Evolutionary conservation across 148 eudicot species (phyloP).

Genomic region (Oxyria digyna): DNA sequence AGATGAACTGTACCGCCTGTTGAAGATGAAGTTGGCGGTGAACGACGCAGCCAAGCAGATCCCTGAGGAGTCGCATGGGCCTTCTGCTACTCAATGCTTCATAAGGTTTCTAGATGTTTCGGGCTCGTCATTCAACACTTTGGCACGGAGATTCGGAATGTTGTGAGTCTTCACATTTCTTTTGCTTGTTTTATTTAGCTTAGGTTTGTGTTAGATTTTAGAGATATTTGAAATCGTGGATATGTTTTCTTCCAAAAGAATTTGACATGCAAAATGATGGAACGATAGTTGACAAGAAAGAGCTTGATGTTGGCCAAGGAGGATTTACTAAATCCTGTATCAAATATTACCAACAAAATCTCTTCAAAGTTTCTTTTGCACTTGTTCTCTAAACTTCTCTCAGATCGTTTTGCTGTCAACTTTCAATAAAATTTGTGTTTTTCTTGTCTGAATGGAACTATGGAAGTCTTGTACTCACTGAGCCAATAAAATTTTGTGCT

Average conservation of each 20-base stretch:
- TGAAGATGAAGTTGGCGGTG: constrained; percentile 71
- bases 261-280: background rate
- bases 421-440: too few relatives aligned
- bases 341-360: too few relatives aligned
- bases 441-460: background rate
- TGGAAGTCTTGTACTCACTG: background rate
- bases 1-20: constrained; percentile 63
- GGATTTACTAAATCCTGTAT: too few relatives aligned
- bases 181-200: background rate
- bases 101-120: constrained; percentile 85
- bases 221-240: background rate
- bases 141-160: constrained; percentile 68
- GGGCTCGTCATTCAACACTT: constrained; percentile 89
- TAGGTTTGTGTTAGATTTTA: background rate
- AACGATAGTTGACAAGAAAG: background rate
- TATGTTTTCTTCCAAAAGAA: background rate
- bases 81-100: constrained; percentile 86
- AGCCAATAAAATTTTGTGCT: background rate
- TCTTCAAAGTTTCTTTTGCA: background rate
- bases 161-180: constrained; percentile 29
- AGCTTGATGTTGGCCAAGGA: background rate
- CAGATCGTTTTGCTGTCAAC: background rate
- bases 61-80: constrained; percentile 75
- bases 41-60: constrained; percentile 74
- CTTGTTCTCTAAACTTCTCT: too few relatives aligned